Evolutionary conservation across 306 rosid genomes (phyloP).

Genomic region (Trifolium dubium): DNA sequence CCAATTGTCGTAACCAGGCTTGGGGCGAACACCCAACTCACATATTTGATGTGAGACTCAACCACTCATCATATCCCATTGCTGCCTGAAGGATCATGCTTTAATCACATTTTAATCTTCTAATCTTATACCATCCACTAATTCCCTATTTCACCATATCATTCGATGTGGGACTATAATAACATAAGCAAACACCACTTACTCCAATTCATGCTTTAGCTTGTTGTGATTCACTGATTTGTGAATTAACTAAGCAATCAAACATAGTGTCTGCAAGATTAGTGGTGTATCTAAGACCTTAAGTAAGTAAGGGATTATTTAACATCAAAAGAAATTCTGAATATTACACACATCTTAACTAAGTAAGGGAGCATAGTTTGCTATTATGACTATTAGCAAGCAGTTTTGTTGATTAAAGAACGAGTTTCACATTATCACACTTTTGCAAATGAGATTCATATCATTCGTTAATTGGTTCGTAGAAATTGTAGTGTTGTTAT

Average conservation of each 20-base stretch:
- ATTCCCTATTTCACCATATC: not conserved
- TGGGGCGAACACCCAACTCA: constrained; percentile 70
- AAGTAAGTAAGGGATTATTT: too few species aligned
- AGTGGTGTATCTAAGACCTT: too few species aligned
- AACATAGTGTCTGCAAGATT: not conserved
- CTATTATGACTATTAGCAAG: too few species aligned
- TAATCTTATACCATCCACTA: not conserved
- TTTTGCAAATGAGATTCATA: too few species aligned
- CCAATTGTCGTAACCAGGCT: constrained; percentile 94
- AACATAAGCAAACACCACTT: not conserved
- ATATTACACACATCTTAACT: too few species aligned
- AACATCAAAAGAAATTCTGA: too few species aligned
- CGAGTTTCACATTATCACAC: too few species aligned
- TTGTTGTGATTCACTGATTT: too few species aligned
- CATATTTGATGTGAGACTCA: constrained; percentile 24
- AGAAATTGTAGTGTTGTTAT: too few species aligned
- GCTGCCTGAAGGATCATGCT: constrained; percentile 90
- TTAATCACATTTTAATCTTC: not conserved
- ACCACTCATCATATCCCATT: constrained; percentile 87
- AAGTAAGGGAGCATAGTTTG: too few species aligned
- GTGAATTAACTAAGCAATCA: not conserved
- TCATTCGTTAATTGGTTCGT: too few species aligned
- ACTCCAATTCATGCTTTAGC: not conserved
- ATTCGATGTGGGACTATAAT: not conserved
- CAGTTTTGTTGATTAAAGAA: too few species aligned